phyloP scores from a whole-genome alignment of 2,329 filamentous ascomycete species.

The Sclerotinia glacialis region DNA sequence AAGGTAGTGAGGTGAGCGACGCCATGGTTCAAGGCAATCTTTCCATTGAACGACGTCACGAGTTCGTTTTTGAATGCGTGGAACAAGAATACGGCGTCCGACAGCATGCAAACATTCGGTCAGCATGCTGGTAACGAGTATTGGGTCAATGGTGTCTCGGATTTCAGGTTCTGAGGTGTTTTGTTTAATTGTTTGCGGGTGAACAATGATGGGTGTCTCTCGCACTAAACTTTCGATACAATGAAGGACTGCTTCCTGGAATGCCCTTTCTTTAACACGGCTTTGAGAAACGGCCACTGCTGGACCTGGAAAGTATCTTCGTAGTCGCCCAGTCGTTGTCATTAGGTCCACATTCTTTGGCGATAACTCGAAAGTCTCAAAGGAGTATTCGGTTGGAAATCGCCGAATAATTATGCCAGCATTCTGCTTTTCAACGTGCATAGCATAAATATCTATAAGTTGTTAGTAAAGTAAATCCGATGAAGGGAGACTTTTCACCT shows the following conservation, averaged over 20 bases:
- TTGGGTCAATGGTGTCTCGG: slow-evolving; percentile 50
- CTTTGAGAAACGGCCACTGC: slow-evolving; percentile 25
- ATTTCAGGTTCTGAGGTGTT: slow-evolving; percentile 43
- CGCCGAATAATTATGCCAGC: slow-evolving; percentile 45
- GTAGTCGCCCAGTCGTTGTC: slow-evolving; percentile 41
- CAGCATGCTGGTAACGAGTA: slow-evolving; percentile 52
- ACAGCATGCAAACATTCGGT: slow-evolving; percentile 45
- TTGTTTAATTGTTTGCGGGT: slow-evolving; percentile 30
- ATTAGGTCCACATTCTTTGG: slow-evolving; percentile 43
- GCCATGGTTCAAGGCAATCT: slow-evolving; percentile 45
- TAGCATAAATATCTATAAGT: slow-evolving; percentile 36
- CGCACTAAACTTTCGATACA: slow-evolving; percentile 26
- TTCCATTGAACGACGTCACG: slow-evolving; percentile 53
- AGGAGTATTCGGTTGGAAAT: slow-evolving; percentile 11
- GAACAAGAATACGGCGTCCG: slow-evolving; percentile 36
- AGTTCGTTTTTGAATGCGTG: slow-evolving; percentile 49
- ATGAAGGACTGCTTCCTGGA: slow-evolving; percentile 28
- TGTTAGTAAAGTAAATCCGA: not conserved
- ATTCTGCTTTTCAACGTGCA: slow-evolving; percentile 48
- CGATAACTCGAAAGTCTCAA: slow-evolving; percentile 49
- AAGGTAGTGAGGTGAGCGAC: slow-evolving; percentile 54
- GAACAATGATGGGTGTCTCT: slow-evolving; percentile 21
- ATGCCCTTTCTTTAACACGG: slow-evolving; percentile 1
- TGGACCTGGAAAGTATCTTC: slow-evolving; percentile 46
- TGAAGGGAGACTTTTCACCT: not conserved